Evolutionary conservation across 352 stramenopile genomes (phyloP).

Genomic region (Pythium phragmitis): DNA sequence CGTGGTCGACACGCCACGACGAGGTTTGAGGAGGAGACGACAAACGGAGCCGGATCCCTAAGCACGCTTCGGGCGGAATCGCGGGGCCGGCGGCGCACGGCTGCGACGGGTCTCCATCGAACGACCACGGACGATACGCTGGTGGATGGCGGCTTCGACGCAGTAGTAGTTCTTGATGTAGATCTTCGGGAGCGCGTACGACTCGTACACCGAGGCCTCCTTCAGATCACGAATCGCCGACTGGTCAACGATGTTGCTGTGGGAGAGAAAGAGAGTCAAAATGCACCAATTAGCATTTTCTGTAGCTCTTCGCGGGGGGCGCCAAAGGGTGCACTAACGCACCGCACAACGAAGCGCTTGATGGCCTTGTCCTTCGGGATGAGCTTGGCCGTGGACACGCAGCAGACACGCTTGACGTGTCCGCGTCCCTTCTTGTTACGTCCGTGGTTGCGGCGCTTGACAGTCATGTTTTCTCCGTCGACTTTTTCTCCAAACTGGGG

Average conservation of each 20-base stretch:
- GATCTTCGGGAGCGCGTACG: constrained; percentile 99
- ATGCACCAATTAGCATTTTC: background rate
- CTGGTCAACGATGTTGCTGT: constrained; percentile 98
- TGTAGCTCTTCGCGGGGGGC: background rate
- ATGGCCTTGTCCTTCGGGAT: constrained; percentile 97
- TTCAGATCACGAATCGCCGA: constrained; percentile 98
- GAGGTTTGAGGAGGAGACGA: constrained; percentile 25
- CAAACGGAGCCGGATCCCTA: constrained; percentile 44
- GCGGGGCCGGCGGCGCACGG: constrained; percentile 90
- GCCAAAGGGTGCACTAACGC: constrained; percentile 18
- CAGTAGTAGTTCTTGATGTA: constrained; percentile 99
- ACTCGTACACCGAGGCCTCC: constrained; percentile 98
- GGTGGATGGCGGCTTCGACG: constrained; percentile 98
- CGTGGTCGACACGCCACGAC: constrained; percentile 4
- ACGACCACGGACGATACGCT: constrained; percentile 98
- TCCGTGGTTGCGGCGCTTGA: constrained; percentile 98
- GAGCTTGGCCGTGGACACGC: constrained; percentile 98
- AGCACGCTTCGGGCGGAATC: constrained; percentile 71
- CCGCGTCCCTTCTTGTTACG: constrained; percentile 99
- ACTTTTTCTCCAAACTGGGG: constrained; percentile 86
- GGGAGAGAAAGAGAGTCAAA: constrained; percentile 2
- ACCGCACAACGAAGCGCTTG: constrained; percentile 92
- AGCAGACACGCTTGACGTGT: constrained; percentile 99
- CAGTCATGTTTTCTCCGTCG: constrained; percentile 94
- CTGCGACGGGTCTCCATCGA: constrained; percentile 92